phyloP scores from a whole-genome alignment of 331 rosid species.

The Phaseolus coccineus region DNA sequence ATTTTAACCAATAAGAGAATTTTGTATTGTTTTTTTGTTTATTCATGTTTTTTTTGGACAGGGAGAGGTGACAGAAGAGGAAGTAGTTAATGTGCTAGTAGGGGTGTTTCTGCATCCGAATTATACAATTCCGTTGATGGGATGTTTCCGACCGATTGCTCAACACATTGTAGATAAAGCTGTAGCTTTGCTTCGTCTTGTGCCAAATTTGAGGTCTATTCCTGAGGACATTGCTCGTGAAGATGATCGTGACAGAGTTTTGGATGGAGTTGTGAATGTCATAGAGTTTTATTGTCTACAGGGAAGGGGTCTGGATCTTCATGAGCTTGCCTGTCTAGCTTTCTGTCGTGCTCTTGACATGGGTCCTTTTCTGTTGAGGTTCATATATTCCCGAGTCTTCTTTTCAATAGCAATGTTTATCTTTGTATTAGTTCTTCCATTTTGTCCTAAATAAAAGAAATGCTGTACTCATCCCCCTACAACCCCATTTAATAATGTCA shows the following conservation, averaged over 20 bases:
- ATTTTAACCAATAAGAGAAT: not conserved
- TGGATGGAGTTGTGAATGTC: slow-evolving; percentile 57
- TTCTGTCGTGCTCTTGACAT: slow-evolving; percentile 81
- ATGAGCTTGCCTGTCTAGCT: slow-evolving; percentile 84
- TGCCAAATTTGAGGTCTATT: slow-evolving; percentile 70
- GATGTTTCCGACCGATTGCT: slow-evolving; percentile 75
- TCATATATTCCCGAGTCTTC: slow-evolving; percentile 34
- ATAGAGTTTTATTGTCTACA: slow-evolving; percentile 53
- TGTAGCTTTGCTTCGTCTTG: slow-evolving; percentile 62
- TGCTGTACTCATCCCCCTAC: not conserved
- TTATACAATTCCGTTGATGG: slow-evolving; percentile 72
- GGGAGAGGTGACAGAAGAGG: slow-evolving; percentile 72
- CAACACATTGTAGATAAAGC: slow-evolving; percentile 62
- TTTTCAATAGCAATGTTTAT: not conserved
- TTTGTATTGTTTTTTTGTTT: not conserved
- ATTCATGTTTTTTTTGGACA: not conserved
- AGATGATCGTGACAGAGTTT: slow-evolving; percentile 43
- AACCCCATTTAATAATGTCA: not conserved
- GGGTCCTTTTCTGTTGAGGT: slow-evolving; percentile 74
- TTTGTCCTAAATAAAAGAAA: not conserved
- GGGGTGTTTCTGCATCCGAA: slow-evolving; percentile 73
- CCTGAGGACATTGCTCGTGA: slow-evolving; percentile 34
- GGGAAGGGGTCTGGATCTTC: slow-evolving; percentile 87
- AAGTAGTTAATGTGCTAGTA: slow-evolving; percentile 59
- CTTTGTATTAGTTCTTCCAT: slow-evolving; percentile 26